These are phyloP conservation scores for thale cress (Arabidopsis thaliana) DNA, from an alignment of 345 rosid species.

Conservation along the genomic window DNA sequence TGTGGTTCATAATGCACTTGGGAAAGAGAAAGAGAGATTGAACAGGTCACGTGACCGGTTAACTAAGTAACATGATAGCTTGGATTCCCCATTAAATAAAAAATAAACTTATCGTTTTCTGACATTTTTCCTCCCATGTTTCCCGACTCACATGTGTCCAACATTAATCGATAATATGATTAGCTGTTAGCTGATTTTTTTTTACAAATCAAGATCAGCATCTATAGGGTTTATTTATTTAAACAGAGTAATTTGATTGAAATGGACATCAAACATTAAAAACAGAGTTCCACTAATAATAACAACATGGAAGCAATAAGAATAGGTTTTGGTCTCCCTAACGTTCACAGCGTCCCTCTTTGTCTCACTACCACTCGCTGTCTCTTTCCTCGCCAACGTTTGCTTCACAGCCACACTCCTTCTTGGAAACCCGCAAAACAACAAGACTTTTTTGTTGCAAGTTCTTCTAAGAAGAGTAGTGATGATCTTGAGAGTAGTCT, in stretches of 20 bases:
- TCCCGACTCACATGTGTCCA: too few relatives aligned
- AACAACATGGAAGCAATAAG: slow-evolving; percentile 7
- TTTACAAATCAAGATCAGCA: too few relatives aligned
- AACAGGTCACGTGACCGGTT: too few relatives aligned
- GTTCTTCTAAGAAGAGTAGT: background rate
- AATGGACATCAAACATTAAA: background rate
- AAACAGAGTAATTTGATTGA: background rate
- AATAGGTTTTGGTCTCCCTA: background rate
- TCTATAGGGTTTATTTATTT: background rate
- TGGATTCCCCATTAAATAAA: too few relatives aligned
- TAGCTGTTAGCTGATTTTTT: too few relatives aligned
- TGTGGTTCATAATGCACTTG: too few relatives aligned
- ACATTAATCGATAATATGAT: too few relatives aligned
- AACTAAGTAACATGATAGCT: too few relatives aligned
- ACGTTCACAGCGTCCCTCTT: background rate
- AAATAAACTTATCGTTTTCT: too few relatives aligned
- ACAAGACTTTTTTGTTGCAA: background rate
- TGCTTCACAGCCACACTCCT: background rate
- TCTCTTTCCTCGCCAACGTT: slow-evolving; percentile 2
- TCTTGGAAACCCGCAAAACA: background rate
- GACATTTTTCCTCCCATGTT: too few relatives aligned
- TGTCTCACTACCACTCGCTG: background rate
- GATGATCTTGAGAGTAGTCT: slow-evolving; percentile 9
- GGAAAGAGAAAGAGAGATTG: too few relatives aligned
- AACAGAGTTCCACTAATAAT: background rate